These are phyloP conservation scores for Chernovozyma sophiae-reginae DNA, from an alignment of 1,139 yeast genomes.

Conservation along the genomic window DNA sequence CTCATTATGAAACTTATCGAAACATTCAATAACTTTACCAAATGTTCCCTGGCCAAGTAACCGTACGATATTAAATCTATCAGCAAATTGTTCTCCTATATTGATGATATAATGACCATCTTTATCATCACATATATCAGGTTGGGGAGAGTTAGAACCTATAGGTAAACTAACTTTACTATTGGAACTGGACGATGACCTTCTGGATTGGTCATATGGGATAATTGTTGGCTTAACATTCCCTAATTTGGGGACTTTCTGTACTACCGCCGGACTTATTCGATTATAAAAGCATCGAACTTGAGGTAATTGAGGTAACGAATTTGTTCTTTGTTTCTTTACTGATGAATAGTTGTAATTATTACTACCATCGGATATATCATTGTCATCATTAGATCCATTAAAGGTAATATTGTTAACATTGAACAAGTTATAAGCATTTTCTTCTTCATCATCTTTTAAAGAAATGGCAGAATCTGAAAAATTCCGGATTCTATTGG, in stretches of 20 bases:
- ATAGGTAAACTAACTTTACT: neutral
- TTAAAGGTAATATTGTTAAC: slow-evolving; percentile 21
- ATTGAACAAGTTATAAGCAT: slow-evolving; percentile 44
- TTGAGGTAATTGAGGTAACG: slow-evolving; percentile 68
- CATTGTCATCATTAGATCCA: neutral
- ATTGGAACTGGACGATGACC: neutral
- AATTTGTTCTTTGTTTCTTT: slow-evolving; percentile 62
- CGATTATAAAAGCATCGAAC: slow-evolving; percentile 42
- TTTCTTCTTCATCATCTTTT: slow-evolving; percentile 33
- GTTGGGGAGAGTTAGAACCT: slow-evolving; percentile 17
- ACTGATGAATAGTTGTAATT: slow-evolving; percentile 11
- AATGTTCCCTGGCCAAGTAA: slow-evolving; percentile 95
- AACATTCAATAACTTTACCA: slow-evolving; percentile 85
- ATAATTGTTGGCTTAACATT: slow-evolving; percentile 39
- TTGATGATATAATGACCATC: slow-evolving; percentile 81
- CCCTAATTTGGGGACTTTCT: slow-evolving; percentile 42
- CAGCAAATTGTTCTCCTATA: slow-evolving; percentile 57
- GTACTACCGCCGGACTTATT: slow-evolving; percentile 34
- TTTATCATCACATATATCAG: slow-evolving; percentile 53
- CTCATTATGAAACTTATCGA: slow-evolving; percentile 52
- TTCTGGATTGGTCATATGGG: slow-evolving; percentile 14
- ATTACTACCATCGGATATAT: slow-evolving; percentile 6
- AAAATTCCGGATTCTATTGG: slow-evolving; percentile 28
- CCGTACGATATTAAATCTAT: slow-evolving; percentile 60
- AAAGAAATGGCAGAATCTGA: slow-evolving; percentile 35